phyloP scores from a whole-genome alignment of 139 green algal species.

The Chlamydomonas asymmetrica region DNA sequence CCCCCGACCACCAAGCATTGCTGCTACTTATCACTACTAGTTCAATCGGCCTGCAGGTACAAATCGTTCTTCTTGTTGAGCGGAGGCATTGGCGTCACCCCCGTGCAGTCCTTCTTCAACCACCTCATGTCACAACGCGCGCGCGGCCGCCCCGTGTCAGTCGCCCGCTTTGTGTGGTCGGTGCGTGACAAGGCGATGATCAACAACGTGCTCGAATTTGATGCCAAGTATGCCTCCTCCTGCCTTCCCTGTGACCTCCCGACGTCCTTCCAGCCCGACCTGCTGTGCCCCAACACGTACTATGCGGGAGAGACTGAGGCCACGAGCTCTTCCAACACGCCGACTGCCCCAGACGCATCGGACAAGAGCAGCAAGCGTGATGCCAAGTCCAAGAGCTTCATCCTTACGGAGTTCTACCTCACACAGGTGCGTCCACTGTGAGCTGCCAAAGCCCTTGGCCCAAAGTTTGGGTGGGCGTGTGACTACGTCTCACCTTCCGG shows the following conservation, averaged over 20 bases:
- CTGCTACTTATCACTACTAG: no score
- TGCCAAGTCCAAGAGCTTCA: no score
- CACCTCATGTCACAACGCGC: conserved; percentile 1
- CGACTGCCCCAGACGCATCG: no score
- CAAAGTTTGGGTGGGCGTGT: no score
- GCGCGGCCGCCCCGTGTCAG: conserved; percentile 1
- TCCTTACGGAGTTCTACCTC: background rate
- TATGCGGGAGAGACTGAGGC: no score
- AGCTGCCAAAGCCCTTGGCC: no score
- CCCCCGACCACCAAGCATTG: no score
- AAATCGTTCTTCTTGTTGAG: conserved; percentile 12
- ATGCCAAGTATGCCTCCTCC: background rate
- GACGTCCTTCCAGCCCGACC: background rate
- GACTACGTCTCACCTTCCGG: no score
- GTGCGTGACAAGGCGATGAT: conserved; percentile 3
- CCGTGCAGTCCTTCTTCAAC: conserved; percentile 8
- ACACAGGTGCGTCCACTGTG: background rate
- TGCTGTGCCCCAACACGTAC: no score
- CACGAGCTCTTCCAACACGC: no score
- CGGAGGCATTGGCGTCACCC: conserved; percentile 9
- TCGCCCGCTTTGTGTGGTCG: background rate
- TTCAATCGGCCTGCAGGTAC: background rate
- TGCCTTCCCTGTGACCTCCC: background rate
- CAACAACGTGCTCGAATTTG: background rate
- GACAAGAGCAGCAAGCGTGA: no score